Evolutionary conservation across 2,329 filamentous ascomycete species (phyloP), one percentile per base, ranked within the genome.

Genomic region (Orbilia brochopaga): DNA sequence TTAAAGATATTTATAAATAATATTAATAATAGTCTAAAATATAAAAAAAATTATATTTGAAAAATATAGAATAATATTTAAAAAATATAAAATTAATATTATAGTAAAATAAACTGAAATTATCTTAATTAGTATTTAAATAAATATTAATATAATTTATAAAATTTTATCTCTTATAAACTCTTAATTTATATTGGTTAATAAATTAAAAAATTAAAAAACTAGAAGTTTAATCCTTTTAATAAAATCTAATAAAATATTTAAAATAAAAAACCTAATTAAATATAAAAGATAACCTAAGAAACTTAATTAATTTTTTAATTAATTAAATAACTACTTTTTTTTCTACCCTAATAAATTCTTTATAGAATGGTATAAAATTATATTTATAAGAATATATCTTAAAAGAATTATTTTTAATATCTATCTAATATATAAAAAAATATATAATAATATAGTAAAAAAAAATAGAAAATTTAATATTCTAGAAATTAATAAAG

Each of bases 11-110:
- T 5, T 21, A 55, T 17, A n/a, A 61, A 30, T 51, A 27, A 44
- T 17, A 6, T 51, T 24, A 30, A 13, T n/a, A 15, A 24, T 37
- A 51, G 53, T 61, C 8, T 4, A 30, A 27, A 24, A 61, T 32
- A 21, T 61, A 11, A 24, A 54, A 54, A 51, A 8, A 46, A 52
- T 15, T 54, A 21, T 30, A 32, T 13, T 61, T 61, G 24, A 24
- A 23, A 27, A 55, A n/a, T 13, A 27, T 58, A 32, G 27, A 4
- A 32, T 4, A 32, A 32, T 32, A 32, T 32, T 4, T 32, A 4
- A 32, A 32, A 32, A 32, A n/a, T n/a, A 30, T 51, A 27, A 44
- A 10, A 6, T 51, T 24, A 30, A 13, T n/a, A 15, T 24, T 37
- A 51, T 55, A 55, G 3, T 4, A 30, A 27, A 24, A 61, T 32